Percentiles rank a stretch among this genome's conserved stretches.
Conservation (phyloP, 371 early-diverging fungal genomes). For the Lichtheimia corymbifera region DNA sequence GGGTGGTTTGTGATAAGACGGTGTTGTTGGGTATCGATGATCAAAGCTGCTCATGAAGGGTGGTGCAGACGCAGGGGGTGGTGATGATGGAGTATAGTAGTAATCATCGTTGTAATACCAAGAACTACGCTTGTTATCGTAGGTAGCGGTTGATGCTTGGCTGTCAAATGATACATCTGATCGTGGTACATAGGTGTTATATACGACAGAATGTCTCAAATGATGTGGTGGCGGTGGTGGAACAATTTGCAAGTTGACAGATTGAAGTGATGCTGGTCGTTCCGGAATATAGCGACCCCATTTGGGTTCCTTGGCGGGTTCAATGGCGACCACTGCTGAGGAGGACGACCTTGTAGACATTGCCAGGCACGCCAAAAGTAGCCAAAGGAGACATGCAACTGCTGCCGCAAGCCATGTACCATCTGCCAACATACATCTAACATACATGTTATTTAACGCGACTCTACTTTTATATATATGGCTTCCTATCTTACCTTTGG, state of each 20-base stretch:
- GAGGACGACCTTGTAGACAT: not conserved
- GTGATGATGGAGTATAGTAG: not conserved
- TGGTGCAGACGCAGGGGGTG: too few species aligned
- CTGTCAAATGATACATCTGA: slow-evolving; percentile 11
- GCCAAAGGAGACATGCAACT: slow-evolving; percentile 10
- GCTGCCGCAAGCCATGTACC: slow-evolving; percentile 12
- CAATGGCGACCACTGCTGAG: not conserved
- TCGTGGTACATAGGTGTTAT: slow-evolving; percentile 7
- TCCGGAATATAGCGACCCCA: slow-evolving; percentile 22
- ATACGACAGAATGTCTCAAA: not conserved
- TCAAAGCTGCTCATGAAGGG: not conserved
- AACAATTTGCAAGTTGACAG: slow-evolving; percentile 5
- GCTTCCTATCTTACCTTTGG: slow-evolving; percentile 16
- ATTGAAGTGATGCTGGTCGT: slow-evolving; percentile 15
- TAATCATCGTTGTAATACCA: not conserved
- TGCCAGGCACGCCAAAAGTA: slow-evolving; percentile 8
- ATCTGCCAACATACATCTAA: slow-evolving; percentile 17
- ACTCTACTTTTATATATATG: not conserved
- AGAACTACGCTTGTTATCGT: not conserved
- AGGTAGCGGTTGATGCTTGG: not conserved
- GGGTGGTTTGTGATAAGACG: not conserved
- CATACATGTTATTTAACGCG: not conserved
- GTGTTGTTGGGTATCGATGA: slow-evolving; percentile 4
- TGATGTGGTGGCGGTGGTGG: slow-evolving; percentile 7
- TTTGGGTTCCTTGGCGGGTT: slow-evolving; percentile 13